A percentile compares a stretch with the other conserved stretches of the same genome.
These are phyloP conservation scores for Bryum argenteum DNA, from an alignment of 225 moss, liverwort and hornwort species.

Conservation along the genomic window DNA sequence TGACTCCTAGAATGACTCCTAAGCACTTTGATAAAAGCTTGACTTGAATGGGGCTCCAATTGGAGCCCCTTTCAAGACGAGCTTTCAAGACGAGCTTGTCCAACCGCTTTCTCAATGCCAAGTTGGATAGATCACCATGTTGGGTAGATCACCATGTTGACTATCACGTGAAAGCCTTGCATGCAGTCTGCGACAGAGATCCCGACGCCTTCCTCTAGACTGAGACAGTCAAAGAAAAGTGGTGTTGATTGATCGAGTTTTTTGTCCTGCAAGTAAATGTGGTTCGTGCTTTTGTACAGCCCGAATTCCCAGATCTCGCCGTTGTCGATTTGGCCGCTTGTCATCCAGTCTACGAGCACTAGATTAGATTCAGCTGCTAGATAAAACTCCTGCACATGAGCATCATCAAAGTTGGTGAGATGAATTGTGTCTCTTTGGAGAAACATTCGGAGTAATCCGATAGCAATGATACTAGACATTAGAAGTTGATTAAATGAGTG, in stretches of 20 bases:
- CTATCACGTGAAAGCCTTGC: constrained; percentile 87
- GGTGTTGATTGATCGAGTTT: constrained; percentile 11
- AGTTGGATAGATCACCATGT: constrained; percentile 29
- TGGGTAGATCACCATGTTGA: constrained; percentile 72
- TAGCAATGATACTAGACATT: no score
- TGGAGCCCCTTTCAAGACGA: no score
- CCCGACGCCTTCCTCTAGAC: constrained; percentile 68
- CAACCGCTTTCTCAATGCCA: no score
- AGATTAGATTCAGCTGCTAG: constrained; percentile 66
- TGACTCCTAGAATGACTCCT: no score
- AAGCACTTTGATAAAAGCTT: no score
- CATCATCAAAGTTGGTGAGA: no score
- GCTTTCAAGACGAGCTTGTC: no score
- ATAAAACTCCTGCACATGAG: constrained; percentile 80
- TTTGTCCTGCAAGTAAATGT: constrained; percentile 69
- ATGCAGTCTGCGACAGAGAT: constrained; percentile 74
- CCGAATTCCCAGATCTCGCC: constrained; percentile 85
- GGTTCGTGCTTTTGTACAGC: constrained; percentile 80
- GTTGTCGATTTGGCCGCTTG: constrained; percentile 77
- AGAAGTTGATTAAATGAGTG: no score
- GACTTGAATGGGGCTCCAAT: no score
- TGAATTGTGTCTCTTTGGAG: no score
- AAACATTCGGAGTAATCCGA: no score
- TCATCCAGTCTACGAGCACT: constrained; percentile 92
- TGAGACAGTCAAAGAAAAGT: constrained; percentile 48